Conservation (phyloP, 306 rosid species). For the Vachellia pachyceras region DNA sequence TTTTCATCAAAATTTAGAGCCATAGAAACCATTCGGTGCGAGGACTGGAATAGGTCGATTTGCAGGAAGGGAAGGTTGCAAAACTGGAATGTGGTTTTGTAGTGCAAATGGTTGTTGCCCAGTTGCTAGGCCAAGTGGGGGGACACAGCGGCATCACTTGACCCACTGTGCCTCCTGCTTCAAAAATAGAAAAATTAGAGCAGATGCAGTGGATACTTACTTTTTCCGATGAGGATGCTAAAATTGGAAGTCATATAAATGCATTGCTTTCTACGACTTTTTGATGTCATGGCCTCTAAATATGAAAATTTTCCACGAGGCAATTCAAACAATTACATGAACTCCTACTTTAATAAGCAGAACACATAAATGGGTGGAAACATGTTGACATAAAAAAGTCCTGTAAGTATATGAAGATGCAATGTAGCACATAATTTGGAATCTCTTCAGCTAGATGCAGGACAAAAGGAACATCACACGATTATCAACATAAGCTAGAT, state of each 20-base stretch:
- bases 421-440: not conserved
- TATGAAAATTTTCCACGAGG: not conserved
- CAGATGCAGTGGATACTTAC: slow-evolving; percentile 10
- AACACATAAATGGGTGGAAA: not conserved
- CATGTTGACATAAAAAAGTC: not conserved
- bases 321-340: slow-evolving; percentile 6
- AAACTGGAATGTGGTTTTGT: slow-evolving; percentile 63
- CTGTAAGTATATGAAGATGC: not conserved
- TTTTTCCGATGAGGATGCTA: slow-evolving; percentile 14
- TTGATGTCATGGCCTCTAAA: not conserved
- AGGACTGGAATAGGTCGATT: slow-evolving; percentile 59
- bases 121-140: slow-evolving; percentile 56
- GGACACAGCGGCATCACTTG: slow-evolving; percentile 69
- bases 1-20: slow-evolving; percentile 52
- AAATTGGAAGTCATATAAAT: not conserved
- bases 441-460: slow-evolving; percentile 13
- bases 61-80: slow-evolving; percentile 63
- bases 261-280: not conserved
- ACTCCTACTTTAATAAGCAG: not conserved
- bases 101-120: slow-evolving; percentile 64
- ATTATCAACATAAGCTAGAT: slow-evolving; percentile 2
- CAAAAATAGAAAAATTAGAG: slow-evolving; percentile 20
- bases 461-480: not conserved
- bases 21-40: slow-evolving; percentile 56
- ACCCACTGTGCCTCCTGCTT: slow-evolving; percentile 62